Evolutionary conservation across 2,329 filamentous ascomycete genomes (phyloP).

Genomic region (Trichoderma endophyticum): DNA sequence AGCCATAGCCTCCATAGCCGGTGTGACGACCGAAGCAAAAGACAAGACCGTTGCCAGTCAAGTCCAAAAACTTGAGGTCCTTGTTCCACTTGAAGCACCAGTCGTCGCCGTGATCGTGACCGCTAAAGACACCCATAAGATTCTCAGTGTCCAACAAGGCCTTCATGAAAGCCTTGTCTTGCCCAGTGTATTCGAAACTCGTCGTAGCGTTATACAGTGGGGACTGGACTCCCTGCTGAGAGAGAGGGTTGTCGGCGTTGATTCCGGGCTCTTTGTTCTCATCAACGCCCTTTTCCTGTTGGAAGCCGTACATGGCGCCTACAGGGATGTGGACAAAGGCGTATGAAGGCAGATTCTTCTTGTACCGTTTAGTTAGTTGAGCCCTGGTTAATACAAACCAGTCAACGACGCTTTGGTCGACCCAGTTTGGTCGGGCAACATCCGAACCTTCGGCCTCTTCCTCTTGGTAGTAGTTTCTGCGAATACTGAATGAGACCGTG

Average conservation of each 20-base stretch:
- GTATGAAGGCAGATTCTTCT: not conserved
- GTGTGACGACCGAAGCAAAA: not conserved
- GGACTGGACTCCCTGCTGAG: not conserved
- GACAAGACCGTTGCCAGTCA: not conserved
- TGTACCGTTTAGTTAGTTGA: not conserved
- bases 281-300: not conserved
- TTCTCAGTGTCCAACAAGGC: not conserved
- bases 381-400: not conserved
- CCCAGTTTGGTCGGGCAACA: not conserved
- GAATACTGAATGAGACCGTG: not conserved
- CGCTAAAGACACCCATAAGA: not conserved
- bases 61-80: not conserved
- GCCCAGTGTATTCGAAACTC: not conserved
- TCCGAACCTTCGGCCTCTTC: not conserved
- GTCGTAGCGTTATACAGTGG: not conserved
- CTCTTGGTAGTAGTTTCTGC: not conserved
- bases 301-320: not conserved
- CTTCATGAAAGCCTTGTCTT: not conserved
- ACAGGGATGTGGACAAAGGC: not conserved
- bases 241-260: not conserved
- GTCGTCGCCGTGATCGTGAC: not conserved
- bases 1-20: not conserved
- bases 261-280: not conserved
- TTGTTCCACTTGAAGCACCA: not conserved
- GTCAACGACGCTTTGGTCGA: not conserved